Base-by-base conservation (phyloP, 306 rosid species). In the Quercus robur region DNA sequence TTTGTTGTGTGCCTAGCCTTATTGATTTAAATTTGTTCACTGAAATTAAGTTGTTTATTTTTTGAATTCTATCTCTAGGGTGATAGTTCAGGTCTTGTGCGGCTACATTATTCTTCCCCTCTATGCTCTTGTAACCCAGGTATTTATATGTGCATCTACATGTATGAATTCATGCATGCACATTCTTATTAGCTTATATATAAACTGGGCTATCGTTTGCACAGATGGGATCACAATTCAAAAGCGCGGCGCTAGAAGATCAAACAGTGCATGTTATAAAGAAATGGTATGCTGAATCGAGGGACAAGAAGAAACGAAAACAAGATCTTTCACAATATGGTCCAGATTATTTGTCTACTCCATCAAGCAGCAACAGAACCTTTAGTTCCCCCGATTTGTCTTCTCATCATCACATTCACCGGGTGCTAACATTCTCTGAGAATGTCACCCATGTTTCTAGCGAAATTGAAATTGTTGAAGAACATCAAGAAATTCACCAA, bases 81-180 rank as follows among this genome's bases (percentile, higher is more conserved):
- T 90, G 44, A 80, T 58, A 1, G 94, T 90, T 51, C 94, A 90
- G 86, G 84, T 90, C n/a, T 56, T 86, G 73, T 90, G 94, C 84
- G 82, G 94, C 61, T 90, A 86, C 75, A 81, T 84, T 70, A 90
- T 90, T 77, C 89, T 90, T 57, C 94, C 94, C 44, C 91, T 90
- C 21, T 88, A 90, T 71, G 94, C 91, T 76, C 91, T 88, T 23
- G 94, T 88, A 30, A 87, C 91, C 15, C 94, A 90, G 94, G 94
- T 84, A 78, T 19, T 6, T 52, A 6, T 14, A 14, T 7, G 11
- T 49, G n/a, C 12, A 55, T 55, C 25, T 35, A 4, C 56, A 3
- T 11, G 23, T 0, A 17, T 25, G 3, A 25, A 6, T 62, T 3
- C 15, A 25, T 25, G 35, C 28, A 4, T 58, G 17, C 10, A 58